These are phyloP conservation scores for Stylonectria norvegica DNA, from an alignment of 2,329 filamentous ascomycete species.

Conservation along the genomic window DNA sequence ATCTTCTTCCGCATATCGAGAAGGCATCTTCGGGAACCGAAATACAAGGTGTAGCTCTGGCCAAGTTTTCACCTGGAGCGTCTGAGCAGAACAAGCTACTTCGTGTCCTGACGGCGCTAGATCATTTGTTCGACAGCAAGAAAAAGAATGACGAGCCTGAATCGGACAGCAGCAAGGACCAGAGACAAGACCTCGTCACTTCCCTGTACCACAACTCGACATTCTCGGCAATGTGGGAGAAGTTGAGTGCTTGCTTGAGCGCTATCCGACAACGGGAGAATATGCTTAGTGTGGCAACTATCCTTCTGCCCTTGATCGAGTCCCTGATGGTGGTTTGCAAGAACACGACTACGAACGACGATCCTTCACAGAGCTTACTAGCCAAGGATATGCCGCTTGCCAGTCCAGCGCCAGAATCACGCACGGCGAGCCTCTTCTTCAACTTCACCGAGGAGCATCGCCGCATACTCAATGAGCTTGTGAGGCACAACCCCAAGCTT, in stretches of 20 bases:
- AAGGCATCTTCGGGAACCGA: conserved; percentile 87
- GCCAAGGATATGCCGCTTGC: conserved; percentile 72
- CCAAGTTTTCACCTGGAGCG: conserved; percentile 92
- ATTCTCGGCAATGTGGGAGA: conserved; percentile 88
- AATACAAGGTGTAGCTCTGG: conserved; percentile 87
- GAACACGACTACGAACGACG: conserved; percentile 80
- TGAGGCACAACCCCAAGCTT: conserved; percentile 92
- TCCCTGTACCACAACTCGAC: conserved; percentile 87
- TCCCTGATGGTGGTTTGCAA: conserved; percentile 99
- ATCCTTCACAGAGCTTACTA: conserved; percentile 48
- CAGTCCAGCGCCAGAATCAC: conserved; percentile 71
- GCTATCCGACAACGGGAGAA: conserved; percentile 89
- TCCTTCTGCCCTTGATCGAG: conserved; percentile 89
- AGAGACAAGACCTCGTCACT: conserved; percentile 81
- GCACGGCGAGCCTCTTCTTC: conserved; percentile 91
- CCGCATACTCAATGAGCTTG: conserved; percentile 95
- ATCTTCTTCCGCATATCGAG: conserved; percentile 80
- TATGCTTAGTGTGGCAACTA: conserved; percentile 96
- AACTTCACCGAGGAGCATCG: conserved; percentile 96
- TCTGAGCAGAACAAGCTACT: conserved; percentile 96
- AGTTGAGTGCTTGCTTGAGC: conserved; percentile 81
- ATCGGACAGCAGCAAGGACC: conserved; percentile 50
- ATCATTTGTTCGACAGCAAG: conserved; percentile 90
- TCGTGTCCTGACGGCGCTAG: conserved; percentile 85
- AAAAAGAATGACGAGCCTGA: conserved; percentile 52